Percentiles rank a stretch among this genome's conserved stretches.
Evolutionary conservation across 805 yeast genomes (phyloP).

Genomic region (Lachancea mirantina): DNA sequence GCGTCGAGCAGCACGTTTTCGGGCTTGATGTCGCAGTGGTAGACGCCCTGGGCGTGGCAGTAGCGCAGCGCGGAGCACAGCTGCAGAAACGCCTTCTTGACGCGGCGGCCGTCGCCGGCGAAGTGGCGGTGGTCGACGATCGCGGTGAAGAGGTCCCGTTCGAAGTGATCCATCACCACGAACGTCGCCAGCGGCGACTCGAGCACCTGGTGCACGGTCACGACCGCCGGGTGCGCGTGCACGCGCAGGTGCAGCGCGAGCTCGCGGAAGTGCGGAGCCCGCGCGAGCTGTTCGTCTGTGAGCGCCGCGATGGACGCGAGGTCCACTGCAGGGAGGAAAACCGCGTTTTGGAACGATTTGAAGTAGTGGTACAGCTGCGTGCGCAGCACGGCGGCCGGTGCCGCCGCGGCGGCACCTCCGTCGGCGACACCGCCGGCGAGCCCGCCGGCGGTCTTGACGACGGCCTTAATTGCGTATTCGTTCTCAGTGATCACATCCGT

Average conservation of each 20-base stretch:
- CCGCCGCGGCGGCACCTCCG: conserved; percentile 13
- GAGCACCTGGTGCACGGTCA: conserved; percentile 66
- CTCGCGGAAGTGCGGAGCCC: conserved; percentile 46
- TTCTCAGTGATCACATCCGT: conserved; percentile 44
- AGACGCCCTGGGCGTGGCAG: conserved; percentile 77
- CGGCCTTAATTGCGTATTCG: conserved; percentile 64
- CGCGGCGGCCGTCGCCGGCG: conserved; percentile 40
- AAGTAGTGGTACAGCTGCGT: conserved; percentile 25
- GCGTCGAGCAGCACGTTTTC: conserved; percentile 77
- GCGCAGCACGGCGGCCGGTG: conserved; percentile 21
- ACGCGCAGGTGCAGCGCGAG: conserved; percentile 66
- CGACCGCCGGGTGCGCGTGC: conserved; percentile 71
- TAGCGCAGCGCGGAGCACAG: conserved; percentile 75
- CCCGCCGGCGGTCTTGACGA: conserved; percentile 40
- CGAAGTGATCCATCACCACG: conserved; percentile 78
- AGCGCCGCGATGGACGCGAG: conserved; percentile 25
- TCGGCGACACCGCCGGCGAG: not conserved
- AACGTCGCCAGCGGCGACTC: conserved; percentile 52
- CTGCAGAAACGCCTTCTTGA: conserved; percentile 61
- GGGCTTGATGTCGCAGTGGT: conserved; percentile 93
- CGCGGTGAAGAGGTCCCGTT: conserved; percentile 79
- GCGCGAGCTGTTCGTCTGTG: conserved; percentile 31
- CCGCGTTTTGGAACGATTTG: conserved; percentile 16
- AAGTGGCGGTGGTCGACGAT: conserved; percentile 72
- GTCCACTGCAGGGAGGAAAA: conserved; percentile 22